Base-by-base conservation (phyloP, 768 basidiomycete genomes). In the Leccinum incarnatum region DNA sequence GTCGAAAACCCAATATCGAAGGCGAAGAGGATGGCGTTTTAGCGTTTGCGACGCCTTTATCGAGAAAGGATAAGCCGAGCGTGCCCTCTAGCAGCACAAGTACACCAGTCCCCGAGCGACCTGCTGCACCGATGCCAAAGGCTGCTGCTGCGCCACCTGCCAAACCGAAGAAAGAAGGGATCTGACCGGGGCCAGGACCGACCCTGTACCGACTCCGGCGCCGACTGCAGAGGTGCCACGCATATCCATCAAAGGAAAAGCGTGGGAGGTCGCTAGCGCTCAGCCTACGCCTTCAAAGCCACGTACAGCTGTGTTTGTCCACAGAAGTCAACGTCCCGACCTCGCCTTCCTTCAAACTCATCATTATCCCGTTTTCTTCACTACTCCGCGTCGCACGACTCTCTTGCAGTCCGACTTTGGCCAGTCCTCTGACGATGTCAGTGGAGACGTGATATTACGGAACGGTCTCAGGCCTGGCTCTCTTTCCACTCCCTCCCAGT, bases 191-290 rank as follows among this genome's bases (percentile, higher is more conserved):
- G 27, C 27, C 27, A 27, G 27, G 27, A 27, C 61, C 7, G 74
- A 74, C 60, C 67, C 68, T 25, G 45, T 46, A 25, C 56, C 72
- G n/a, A 45, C 59, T 12, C 52, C 67, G 12, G 54, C 55, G 25
- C 57, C 72, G 12, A 57, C 54, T 21, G 32, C 64, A 2, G 68
- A 74, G 27, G 55, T 56, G 6, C 74, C 77, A 1, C 79, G 76
- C 9, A 61, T 74, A 36, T 83, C 87, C 21, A 42, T 78, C 58
- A 92, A 92, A 73, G 85, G 90, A 47, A 95, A 94, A 69, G 89
- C 91, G 65, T 86, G 81, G 65, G 89, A 91, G 63, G 69, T 75
- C 17, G 48, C 66, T 25, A 69, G 61, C 10, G 62, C 71, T 40
- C 68, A 74, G 14, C 65, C 79, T 50, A 64, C 78, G 17, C 69